These are phyloP conservation scores for Cunninghamia lanceolata DNA, from an alignment of 75 land plant species.

Conservation along the genomic window DNA sequence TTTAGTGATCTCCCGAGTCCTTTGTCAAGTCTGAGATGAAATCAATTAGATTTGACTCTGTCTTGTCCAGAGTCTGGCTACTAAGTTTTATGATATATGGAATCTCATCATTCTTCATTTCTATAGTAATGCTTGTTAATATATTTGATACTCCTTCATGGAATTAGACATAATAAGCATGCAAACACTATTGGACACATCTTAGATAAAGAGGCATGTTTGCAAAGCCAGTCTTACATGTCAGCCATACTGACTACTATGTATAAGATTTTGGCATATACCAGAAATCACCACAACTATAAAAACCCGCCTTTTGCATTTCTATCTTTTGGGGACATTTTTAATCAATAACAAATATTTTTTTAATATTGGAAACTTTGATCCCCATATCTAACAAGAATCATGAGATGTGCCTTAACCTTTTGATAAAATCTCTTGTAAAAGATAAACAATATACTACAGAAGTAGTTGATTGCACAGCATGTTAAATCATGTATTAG, in stretches of 20 bases:
- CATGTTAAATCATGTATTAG: not conserved
- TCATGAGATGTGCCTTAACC: not conserved
- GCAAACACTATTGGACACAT: not conserved
- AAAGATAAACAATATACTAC: not conserved
- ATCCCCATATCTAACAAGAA: not conserved
- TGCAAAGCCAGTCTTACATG: not conserved
- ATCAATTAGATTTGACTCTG: not conserved
- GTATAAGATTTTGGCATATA: not conserved
- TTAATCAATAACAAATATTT: not conserved
- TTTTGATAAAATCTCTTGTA: not conserved
- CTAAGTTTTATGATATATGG: no score
- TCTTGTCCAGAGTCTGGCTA: not conserved
- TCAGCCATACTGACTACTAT: not conserved
- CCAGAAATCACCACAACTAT: not conserved
- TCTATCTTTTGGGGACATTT: not conserved
- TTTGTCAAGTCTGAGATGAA: not conserved
- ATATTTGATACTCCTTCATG: not conserved
- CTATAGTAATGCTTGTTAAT: not conserved
- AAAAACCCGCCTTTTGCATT: not conserved
- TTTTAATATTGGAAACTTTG: not conserved
- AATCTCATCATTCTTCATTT: not conserved
- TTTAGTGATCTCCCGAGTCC: not conserved
- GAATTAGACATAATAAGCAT: not conserved
- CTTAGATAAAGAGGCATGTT: no score
- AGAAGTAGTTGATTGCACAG: not conserved